Evolutionary conservation across 1,139 yeast genomes (phyloP).

Genomic region (Blastobotrys raffinosifermentans): DNA sequence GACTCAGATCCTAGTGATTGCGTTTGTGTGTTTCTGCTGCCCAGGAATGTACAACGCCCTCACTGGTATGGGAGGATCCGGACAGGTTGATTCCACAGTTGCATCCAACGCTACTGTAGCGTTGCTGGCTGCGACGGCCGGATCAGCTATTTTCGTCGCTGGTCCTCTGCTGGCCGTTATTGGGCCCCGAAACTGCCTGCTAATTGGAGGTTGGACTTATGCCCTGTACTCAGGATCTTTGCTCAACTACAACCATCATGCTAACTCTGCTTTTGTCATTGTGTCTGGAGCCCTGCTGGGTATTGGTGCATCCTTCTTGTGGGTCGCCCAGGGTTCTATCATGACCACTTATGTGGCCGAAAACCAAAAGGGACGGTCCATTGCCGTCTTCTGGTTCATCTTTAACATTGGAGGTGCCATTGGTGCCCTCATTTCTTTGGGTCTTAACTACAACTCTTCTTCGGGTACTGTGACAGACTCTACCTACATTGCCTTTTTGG

Average conservation of each 20-base stretch:
- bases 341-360: constrained; percentile 55
- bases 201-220: constrained; percentile 54
- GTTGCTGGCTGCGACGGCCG: constrained; percentile 42
- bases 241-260: constrained; percentile 43
- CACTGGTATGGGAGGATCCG: constrained; percentile 48
- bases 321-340: constrained; percentile 56
- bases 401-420: constrained; percentile 58
- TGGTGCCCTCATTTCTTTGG: constrained; percentile 24
- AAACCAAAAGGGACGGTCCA: constrained; percentile 47
- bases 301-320: constrained; percentile 48
- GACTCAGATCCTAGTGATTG: constrained; percentile 26
- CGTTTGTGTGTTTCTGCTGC: constrained; percentile 30
- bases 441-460: constrained; percentile 18
- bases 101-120: constrained; percentile 41
- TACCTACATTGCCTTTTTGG: constrained; percentile 23
- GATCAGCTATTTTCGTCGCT: constrained; percentile 50
- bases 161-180: constrained; percentile 53
- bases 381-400: constrained; percentile 55
- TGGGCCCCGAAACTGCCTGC: constrained; percentile 45
- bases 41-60: constrained; percentile 53
- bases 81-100: constrained; percentile 39
- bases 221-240: constrained; percentile 52
- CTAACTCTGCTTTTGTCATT: constrained; percentile 50
- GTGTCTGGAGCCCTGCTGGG: constrained; percentile 60
- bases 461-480: constrained; percentile 20